phyloP scores from a whole-genome alignment of 2,329 filamentous ascomycete genomes.

The Neoarthrinium moseri region DNA sequence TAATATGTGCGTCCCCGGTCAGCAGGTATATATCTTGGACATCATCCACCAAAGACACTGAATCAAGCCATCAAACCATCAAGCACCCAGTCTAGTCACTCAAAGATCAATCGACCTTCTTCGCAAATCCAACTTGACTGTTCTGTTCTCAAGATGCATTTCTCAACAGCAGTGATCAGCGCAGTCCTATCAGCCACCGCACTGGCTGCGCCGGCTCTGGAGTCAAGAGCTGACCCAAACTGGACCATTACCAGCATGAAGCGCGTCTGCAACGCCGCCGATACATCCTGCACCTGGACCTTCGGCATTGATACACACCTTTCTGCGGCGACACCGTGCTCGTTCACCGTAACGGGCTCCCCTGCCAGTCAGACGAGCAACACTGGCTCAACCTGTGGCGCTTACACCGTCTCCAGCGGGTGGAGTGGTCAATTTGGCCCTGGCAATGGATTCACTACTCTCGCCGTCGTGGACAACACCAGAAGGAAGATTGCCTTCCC shows the following conservation, averaged over 20 bases:
- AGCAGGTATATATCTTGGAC: too few relatives aligned
- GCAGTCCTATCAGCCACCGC: constrained; percentile 8
- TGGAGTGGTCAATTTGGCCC: constrained; percentile 57
- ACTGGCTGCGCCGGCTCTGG: constrained; percentile 1
- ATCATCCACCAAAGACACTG: too few relatives aligned
- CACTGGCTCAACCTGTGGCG: constrained; percentile 41
- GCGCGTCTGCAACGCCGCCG: constrained; percentile 34
- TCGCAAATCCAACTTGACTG: too few relatives aligned
- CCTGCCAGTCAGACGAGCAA: constrained; percentile 34
- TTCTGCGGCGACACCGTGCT: constrained; percentile 31
- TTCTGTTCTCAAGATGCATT: constrained; percentile 6
- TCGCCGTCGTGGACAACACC: constrained; percentile 46
- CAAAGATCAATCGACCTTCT: too few relatives aligned
- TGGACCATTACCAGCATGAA: constrained; percentile 40
- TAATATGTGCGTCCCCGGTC: too few relatives aligned
- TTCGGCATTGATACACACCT: constrained; percentile 37
- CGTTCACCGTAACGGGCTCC: constrained; percentile 32
- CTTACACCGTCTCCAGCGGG: constrained; percentile 50
- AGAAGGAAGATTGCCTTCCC: constrained; percentile 48
- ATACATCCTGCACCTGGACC: constrained; percentile 38
- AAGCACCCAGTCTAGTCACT: too few relatives aligned
- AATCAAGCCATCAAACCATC: too few relatives aligned
- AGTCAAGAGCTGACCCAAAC: constrained; percentile 15
- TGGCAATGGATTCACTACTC: constrained; percentile 52
- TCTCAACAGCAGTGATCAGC: constrained; percentile 3